Conservation (phyloP, 73 alveolate genomes). For the Paramecium primaurelia region DNA sequence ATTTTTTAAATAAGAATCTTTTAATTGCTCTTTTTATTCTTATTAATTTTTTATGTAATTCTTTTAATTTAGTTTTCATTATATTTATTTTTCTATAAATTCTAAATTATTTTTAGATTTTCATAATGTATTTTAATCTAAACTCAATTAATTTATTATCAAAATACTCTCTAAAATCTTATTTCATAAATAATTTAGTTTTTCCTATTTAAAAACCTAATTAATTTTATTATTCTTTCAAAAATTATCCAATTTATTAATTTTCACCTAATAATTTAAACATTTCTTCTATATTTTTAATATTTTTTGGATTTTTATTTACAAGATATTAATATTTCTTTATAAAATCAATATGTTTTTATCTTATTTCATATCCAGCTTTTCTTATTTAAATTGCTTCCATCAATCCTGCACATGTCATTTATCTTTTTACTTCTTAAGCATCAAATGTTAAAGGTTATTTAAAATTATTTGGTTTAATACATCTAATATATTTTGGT, state of each 20-base stretch:
- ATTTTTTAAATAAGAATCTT: background rate
- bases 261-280: background rate
- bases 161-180: background rate
- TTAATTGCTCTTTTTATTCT: background rate
- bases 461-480: conserved; percentile 30
- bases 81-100: background rate
- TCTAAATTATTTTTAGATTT: background rate
- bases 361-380: conserved; percentile 31
- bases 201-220: background rate
- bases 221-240: background rate
- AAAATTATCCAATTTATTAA: background rate
- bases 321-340: conserved; percentile 66
- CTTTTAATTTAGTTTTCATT: background rate
- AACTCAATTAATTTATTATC: background rate
- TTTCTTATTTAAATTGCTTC: conserved; percentile 50
- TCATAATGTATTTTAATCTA: background rate
- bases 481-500: conserved; percentile 51
- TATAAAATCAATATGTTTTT: conserved; percentile 77
- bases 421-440: background rate
- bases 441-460: background rate
- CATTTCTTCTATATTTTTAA: background rate
- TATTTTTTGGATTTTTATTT: background rate
- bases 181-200: background rate
- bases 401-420: conserved; percentile 36
- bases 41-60: background rate